A percentile compares a stretch with the other conserved stretches of the same genome.
phyloP scores from a whole-genome alignment of 2,329 filamentous ascomycete genomes.

The Aspergillus neotritici region DNA sequence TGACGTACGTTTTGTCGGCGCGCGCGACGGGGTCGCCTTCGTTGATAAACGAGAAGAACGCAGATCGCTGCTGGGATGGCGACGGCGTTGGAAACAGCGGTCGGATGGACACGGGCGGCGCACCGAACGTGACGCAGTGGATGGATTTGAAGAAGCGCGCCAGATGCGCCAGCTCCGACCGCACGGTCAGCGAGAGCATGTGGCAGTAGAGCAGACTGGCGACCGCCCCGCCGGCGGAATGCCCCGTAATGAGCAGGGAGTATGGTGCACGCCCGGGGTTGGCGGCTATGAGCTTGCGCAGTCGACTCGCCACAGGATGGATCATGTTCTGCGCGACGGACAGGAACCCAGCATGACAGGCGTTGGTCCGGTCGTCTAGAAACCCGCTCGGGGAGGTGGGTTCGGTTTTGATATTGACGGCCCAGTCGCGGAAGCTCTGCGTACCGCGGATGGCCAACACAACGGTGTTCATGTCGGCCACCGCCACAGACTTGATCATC shows the following conservation, averaged over 20 bases:
- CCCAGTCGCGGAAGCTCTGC: conserved; percentile 77
- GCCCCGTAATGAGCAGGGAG: conserved; percentile 76
- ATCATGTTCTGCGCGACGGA: conserved; percentile 71
- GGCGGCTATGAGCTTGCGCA: conserved; percentile 65
- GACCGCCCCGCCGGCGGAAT: conserved; percentile 79
- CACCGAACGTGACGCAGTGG: conserved; percentile 82
- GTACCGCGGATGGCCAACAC: conserved; percentile 80
- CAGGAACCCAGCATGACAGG: conserved; percentile 76
- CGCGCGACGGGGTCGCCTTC: conserved; percentile 77
- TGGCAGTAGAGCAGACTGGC: conserved; percentile 74
- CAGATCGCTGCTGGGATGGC: conserved; percentile 53
- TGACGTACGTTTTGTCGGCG: conserved; percentile 71
- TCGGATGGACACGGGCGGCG: conserved; percentile 68
- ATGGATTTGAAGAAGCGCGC: conserved; percentile 68
- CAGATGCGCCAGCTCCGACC: conserved; percentile 64
- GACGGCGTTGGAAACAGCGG: conserved; percentile 63
- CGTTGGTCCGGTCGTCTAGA: conserved; percentile 69
- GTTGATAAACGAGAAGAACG: conserved; percentile 77
- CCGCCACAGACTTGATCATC: conserved; percentile 73
- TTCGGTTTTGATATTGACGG: conserved; percentile 68
- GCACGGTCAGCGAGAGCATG: conserved; percentile 55
- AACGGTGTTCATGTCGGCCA: conserved; percentile 71
- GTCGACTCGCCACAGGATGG: conserved; percentile 61
- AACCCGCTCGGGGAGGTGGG: conserved; percentile 63
- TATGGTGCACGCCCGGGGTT: conserved; percentile 61